Evolutionary conservation across 2,329 filamentous ascomycete species (phyloP).

Genomic region (Arthrinium puccinioides): DNA sequence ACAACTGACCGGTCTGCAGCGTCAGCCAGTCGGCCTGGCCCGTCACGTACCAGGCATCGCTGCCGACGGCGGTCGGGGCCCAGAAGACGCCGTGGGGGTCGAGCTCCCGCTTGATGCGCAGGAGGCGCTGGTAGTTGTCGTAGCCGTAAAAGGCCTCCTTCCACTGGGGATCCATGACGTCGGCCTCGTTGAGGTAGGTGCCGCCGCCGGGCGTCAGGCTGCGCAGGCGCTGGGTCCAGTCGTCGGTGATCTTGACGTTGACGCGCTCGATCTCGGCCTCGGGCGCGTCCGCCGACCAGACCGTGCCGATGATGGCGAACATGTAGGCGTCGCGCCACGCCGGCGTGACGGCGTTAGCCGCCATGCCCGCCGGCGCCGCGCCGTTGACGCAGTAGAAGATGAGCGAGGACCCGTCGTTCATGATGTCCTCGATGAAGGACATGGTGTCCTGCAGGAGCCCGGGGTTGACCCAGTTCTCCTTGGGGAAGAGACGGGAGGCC

Average conservation of each 20-base stretch:
- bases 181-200: constrained; percentile 7
- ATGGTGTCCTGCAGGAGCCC: constrained; percentile 16
- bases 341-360: constrained; percentile 30
- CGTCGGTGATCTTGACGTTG: constrained; percentile 16
- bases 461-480: constrained; percentile 23
- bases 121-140: constrained; percentile 5
- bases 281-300: constrained; percentile 7
- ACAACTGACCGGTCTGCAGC: constrained; percentile 2
- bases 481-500: constrained; percentile 28
- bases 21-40: constrained; percentile 1
- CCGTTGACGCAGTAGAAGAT: constrained; percentile 17
- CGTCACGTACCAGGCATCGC: constrained; percentile 3
- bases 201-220: constrained; percentile 5
- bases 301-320: constrained; percentile 18
- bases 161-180: constrained; percentile 6
- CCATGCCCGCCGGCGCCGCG: constrained; percentile 10
- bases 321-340: constrained; percentile 33
- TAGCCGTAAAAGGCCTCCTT: constrained; percentile 5
- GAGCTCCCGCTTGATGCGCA: constrained; percentile 3
- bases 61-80: constrained; percentile 7
- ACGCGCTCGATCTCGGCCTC: constrained; percentile 7
- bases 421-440: constrained; percentile 18
- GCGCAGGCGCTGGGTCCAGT: constrained; percentile 18
- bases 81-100: constrained; percentile 7
- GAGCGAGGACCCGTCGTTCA: constrained; percentile 23